phyloP scores from a whole-genome alignment of 345 rosid genomes.

The Turnera subulata region DNA sequence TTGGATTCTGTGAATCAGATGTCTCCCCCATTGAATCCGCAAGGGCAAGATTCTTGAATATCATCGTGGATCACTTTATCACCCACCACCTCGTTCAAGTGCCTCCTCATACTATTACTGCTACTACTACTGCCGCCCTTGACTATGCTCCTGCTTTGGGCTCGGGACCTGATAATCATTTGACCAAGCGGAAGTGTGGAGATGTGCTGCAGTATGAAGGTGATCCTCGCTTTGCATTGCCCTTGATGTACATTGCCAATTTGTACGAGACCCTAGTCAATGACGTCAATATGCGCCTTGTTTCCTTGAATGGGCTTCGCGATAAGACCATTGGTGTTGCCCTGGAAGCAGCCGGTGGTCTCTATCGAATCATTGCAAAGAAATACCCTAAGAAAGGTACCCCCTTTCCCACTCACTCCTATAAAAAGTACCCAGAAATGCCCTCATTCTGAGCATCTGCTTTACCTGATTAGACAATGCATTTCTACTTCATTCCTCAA shows the following conservation, averaged over 20 bases:
- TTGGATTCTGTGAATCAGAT: conserved; percentile 41
- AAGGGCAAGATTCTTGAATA: conserved; percentile 69
- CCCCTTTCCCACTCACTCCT: not conserved
- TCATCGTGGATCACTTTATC: conserved; percentile 74
- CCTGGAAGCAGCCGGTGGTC: conserved; percentile 95
- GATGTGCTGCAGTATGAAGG: conserved; percentile 79
- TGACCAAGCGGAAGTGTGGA: conserved; percentile 67
- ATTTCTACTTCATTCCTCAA: no score
- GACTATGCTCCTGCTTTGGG: conserved; percentile 42
- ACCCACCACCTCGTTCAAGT: conserved; percentile 56
- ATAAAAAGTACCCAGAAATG: not conserved
- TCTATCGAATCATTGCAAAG: conserved; percentile 75
- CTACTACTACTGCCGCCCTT: no score
- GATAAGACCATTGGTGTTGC: conserved; percentile 85
- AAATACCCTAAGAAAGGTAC: conserved; percentile 92
- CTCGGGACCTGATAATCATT: conserved; percentile 32
- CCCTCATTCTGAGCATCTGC: no score
- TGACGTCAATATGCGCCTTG: conserved; percentile 72
- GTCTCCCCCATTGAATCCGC: conserved; percentile 83
- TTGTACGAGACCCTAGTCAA: conserved; percentile 72
- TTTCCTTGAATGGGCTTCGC: conserved; percentile 69
- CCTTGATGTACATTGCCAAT: conserved; percentile 91
- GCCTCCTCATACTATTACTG: conserved; percentile 32
- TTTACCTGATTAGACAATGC: no score
- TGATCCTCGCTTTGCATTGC: conserved; percentile 64